These are phyloP conservation scores for Coemansia linderi DNA, from an alignment of 371 early-diverging fungal genomes.

Conservation along the genomic window DNA sequence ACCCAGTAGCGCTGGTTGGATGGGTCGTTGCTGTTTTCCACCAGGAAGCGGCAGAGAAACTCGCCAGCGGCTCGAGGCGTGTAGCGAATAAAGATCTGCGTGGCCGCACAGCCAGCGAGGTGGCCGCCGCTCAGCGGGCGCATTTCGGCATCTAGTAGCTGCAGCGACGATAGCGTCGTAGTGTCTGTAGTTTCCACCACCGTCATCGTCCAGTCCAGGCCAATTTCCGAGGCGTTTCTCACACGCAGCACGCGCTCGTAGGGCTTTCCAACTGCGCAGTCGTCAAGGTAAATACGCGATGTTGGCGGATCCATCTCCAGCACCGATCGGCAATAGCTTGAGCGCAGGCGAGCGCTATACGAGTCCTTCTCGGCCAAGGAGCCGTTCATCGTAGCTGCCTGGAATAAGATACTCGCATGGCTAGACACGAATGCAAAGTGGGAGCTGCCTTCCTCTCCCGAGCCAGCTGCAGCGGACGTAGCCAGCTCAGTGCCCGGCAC, in stretches of 20 bases:
- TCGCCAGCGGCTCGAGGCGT: conserved; percentile 87
- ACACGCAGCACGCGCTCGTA: conserved; percentile 89
- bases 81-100: conserved; percentile 80
- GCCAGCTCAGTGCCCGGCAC: background rate
- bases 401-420: background rate
- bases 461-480: background rate
- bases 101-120: conserved; percentile 59
- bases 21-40: conserved; percentile 90
- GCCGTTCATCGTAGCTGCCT: background rate
- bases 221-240: conserved; percentile 89
- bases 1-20: conserved; percentile 76
- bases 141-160: conserved; percentile 26
- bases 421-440: conserved; percentile 1
- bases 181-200: conserved; percentile 42
- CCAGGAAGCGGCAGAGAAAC: conserved; percentile 80
- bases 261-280: conserved; percentile 84
- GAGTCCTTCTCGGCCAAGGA: conserved; percentile 3
- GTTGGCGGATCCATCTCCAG: conserved; percentile 88
- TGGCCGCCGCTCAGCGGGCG: conserved; percentile 31
- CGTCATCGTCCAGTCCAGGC: conserved; percentile 78
- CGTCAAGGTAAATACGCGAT: conserved; percentile 89
- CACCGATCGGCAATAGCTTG: conserved; percentile 76
- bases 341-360: conserved; percentile 18
- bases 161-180: conserved; percentile 26
- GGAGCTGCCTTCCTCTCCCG: background rate